These are phyloP conservation scores for Solanum rostratum DNA, from an alignment of 257 asterid genomes.

Conservation along the genomic window DNA sequence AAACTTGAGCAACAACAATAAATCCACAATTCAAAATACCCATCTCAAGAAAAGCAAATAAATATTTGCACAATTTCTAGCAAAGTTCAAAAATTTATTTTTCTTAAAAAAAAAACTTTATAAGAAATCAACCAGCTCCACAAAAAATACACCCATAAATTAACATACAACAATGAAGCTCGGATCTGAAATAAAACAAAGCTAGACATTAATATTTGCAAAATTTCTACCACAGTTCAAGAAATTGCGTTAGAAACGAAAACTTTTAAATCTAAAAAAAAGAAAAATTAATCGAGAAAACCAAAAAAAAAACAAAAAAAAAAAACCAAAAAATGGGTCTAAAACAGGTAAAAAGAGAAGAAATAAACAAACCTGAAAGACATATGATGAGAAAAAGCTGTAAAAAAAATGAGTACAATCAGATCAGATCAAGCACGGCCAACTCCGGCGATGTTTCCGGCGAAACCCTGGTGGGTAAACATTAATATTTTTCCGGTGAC, in stretches of 20 bases:
- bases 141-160: not conserved
- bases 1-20: not conserved
- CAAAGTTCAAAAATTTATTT: not conserved
- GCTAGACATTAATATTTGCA: not conserved
- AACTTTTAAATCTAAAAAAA: not conserved
- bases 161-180: not conserved
- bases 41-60: not conserved
- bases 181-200: not conserved
- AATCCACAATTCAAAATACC: not conserved
- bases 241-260: not conserved
- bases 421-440: not conserved
- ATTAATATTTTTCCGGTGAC: not conserved
- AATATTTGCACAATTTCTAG: not conserved
- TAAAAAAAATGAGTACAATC: not conserved
- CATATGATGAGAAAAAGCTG: not conserved
- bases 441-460: not conserved
- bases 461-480: not conserved
- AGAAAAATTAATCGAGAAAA: not conserved
- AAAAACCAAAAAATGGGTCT: not conserved
- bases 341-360: not conserved
- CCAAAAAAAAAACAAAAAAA: not conserved
- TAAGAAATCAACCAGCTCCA: not conserved
- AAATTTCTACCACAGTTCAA: not conserved
- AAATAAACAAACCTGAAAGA: not conserved
- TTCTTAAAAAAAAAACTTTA: not conserved